Evolutionary conservation across 768 basidiomycete species (phyloP), one percentile per base, ranked within the genome.

Genomic region (Hygrophorus pudorinus): DNA sequence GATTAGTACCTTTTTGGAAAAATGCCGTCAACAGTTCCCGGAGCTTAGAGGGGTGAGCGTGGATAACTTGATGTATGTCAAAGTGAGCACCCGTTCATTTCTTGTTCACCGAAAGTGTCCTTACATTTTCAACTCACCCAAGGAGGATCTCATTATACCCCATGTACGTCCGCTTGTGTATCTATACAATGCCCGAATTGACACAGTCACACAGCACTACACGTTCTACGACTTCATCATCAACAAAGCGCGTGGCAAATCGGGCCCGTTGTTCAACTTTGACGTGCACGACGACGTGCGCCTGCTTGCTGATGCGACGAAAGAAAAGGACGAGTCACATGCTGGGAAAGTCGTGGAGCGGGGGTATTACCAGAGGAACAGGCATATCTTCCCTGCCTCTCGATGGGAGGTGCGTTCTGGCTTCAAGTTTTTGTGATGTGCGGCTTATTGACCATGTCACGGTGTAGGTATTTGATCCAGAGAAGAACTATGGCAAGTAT

Each of bases 261-360:
- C 92, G 0, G 96, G 96, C 0, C 96, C 96, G 4, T 65, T 99
- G 44, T 99, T 99, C 68, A 96, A 86, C 62, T 99, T 99, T 57
- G 96, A 99, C 62, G 96, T 98, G 5, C 96, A 99, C 60, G 96
- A 99, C 58, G 96, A 99, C 59, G 88, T 99, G 3, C 85, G 96
- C 13, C 63, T 99, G 51, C 71, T 97, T 16, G 83, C 88, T 17
- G 96, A 99, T 57, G 96, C 94, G 2, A 90, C 92, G 1, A 78
- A 83, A 52, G 96, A 99, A 65, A 98, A 98, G 64, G 92, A 99
- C 53, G 96, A 99, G 62, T 92, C 88, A 13, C 96, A 99, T 57
- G 96, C 96, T 0, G 96, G 96, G 2, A 99, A 99, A 59, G 96
- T 99, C 8, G 93, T 97, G 5, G 96, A 98, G 63, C 67, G 96